phyloP scores from a whole-genome alignment of 2,329 filamentous ascomycete species.

The Alternaria rosae region DNA sequence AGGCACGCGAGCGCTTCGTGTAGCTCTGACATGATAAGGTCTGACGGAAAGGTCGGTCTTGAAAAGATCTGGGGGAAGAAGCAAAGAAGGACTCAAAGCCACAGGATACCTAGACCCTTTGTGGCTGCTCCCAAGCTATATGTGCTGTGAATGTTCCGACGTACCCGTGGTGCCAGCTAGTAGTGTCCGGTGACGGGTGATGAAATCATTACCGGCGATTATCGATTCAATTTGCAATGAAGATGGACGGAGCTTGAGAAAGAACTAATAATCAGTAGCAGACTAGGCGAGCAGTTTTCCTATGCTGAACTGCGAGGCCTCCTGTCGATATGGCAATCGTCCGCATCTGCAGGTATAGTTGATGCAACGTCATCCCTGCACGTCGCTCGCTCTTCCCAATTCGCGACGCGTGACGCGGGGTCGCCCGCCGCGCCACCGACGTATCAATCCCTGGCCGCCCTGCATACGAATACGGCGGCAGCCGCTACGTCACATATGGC shows the following conservation, averaged over 20 bases:
- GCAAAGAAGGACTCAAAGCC: neutral
- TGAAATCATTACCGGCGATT: conserved; percentile 20
- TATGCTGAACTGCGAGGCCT: conserved; percentile 7
- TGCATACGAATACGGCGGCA: conserved; percentile 2
- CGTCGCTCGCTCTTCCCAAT: conserved; percentile 1
- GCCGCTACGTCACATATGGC: conserved; percentile 12
- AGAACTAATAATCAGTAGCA: neutral
- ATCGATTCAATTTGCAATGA: neutral
- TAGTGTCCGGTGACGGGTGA: conserved; percentile 20
- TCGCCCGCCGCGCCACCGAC: conserved; percentile 15
- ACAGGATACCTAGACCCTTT: neutral
- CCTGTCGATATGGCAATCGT: neutral
- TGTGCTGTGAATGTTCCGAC: conserved; percentile 16
- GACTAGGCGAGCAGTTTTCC: neutral
- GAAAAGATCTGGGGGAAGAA: neutral
- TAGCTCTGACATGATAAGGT: conserved; percentile 44
- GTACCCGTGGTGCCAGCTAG: conserved; percentile 23
- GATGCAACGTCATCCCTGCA: conserved; percentile 27
- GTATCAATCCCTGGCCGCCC: conserved; percentile 1
- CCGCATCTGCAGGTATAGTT: conserved; percentile 6
- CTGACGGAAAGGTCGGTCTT: neutral
- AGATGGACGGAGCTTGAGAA: neutral
- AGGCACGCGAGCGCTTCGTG: conserved; percentile 57
- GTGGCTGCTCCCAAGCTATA: neutral
- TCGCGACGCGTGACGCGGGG: conserved; percentile 15